Evolutionary conservation across 176 grass and related monocot species (phyloP).

Genomic region (Aegilops sharonensis): DNA sequence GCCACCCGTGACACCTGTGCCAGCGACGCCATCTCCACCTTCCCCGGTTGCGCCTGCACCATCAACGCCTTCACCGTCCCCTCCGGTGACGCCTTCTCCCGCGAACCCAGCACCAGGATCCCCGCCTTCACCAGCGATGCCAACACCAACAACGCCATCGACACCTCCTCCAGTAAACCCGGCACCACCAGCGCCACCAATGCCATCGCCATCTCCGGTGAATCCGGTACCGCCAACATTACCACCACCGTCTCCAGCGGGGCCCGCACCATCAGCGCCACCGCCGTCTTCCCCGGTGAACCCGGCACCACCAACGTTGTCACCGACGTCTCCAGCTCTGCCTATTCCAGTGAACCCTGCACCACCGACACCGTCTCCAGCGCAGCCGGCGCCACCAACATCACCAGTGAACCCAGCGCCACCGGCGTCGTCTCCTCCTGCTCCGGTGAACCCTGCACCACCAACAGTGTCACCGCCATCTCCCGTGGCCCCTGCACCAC

Average conservation of each 20-base stretch:
- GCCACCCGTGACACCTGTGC: neutral
- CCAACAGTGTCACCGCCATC: neutral
- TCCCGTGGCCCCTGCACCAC: neutral
- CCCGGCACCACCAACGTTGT: neutral
- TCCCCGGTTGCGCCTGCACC: neutral
- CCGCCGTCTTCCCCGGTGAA: neutral
- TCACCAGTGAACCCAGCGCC: neutral
- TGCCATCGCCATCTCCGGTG: neutral
- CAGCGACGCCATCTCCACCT: neutral
- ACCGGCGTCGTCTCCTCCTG: neutral
- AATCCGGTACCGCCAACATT: neutral
- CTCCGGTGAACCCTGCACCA: neutral
- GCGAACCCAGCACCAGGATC: neutral
- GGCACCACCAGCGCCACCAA: neutral
- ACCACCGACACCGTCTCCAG: neutral
- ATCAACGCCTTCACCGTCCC: neutral
- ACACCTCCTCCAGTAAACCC: neutral
- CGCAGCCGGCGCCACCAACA: neutral
- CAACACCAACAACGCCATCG: neutral
- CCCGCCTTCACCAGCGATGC: neutral
- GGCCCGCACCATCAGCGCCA: neutral
- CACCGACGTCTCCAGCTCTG: neutral
- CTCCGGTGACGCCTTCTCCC: neutral
- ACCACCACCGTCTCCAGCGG: neutral
- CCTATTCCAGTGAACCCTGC: neutral